These are phyloP conservation scores for Backusella psychrophila DNA, from an alignment of 192 early-diverging fungal genomes.

Conservation along the genomic window DNA sequence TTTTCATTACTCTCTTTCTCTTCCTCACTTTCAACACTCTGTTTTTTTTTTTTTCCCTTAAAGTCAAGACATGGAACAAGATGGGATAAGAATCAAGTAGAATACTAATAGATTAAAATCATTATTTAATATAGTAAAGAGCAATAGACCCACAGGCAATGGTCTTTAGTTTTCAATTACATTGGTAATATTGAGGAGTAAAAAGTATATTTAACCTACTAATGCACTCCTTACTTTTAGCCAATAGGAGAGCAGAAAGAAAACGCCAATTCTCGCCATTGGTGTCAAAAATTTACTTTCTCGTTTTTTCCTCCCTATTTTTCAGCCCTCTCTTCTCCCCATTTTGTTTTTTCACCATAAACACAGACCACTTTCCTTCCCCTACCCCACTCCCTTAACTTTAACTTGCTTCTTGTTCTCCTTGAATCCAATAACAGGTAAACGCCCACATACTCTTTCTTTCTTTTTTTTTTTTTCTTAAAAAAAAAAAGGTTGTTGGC, in stretches of 20 bases:
- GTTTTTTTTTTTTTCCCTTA: too few species aligned
- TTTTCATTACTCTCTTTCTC: not conserved
- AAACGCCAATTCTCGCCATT: not conserved
- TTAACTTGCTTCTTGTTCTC: not conserved
- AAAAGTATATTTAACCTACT: not conserved
- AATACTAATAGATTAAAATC: too few species aligned
- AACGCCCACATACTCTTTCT: slow-evolving; percentile 32
- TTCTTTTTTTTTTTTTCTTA: slow-evolving; percentile 45
- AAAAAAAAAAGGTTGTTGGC: not conserved
- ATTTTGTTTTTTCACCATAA: too few species aligned
- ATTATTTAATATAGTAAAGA: not conserved
- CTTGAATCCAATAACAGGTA: too few species aligned
- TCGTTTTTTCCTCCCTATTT: not conserved
- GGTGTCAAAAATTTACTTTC: not conserved
- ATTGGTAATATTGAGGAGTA: not conserved
- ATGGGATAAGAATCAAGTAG: too few species aligned
- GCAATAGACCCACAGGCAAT: not conserved
- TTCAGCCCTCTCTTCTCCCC: too few species aligned
- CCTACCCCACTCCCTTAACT: too few species aligned
- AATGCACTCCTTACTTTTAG: not conserved
- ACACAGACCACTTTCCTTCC: too few species aligned
- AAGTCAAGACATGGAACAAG: too few species aligned
- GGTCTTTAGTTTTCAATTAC: not conserved
- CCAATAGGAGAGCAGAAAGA: not conserved
- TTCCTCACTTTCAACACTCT: not conserved